phyloP scores from a whole-genome alignment of 306 rosid genomes.

The Lablab purpureus region DNA sequence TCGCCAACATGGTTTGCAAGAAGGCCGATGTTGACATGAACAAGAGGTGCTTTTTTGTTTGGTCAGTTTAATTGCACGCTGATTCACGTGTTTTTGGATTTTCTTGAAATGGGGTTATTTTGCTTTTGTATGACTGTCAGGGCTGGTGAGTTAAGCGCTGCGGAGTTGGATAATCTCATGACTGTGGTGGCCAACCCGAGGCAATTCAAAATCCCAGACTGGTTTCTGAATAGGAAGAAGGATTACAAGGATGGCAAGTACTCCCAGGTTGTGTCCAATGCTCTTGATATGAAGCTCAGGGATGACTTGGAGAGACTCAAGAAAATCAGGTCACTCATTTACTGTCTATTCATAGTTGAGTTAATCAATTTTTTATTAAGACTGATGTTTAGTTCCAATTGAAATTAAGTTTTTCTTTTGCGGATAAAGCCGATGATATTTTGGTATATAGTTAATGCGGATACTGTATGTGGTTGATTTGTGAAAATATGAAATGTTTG shows the following conservation, averaged over 20 bases:
- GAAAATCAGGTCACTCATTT: slow-evolving; percentile 54
- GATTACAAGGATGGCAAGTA: slow-evolving; percentile 66
- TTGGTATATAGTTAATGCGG: neutral
- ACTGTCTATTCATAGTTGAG: neutral
- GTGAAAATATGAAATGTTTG: neutral
- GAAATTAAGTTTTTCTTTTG: neutral
- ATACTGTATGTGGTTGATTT: neutral
- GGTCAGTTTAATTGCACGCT: neutral
- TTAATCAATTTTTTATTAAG: neutral
- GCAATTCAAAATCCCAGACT: slow-evolving; percentile 63
- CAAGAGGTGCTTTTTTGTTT: slow-evolving; percentile 49
- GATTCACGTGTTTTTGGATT: neutral
- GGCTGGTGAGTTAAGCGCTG: slow-evolving; percentile 66
- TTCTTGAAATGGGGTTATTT: slow-evolving; percentile 1
- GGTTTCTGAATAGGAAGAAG: slow-evolving; percentile 67
- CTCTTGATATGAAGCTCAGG: slow-evolving; percentile 60
- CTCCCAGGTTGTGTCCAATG: slow-evolving; percentile 62
- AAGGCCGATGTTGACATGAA: slow-evolving; percentile 67
- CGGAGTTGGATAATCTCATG: slow-evolving; percentile 63
- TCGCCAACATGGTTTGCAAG: slow-evolving; percentile 59
- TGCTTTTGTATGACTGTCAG: slow-evolving; percentile 16
- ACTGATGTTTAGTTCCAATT: neutral
- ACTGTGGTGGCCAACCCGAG: slow-evolving; percentile 59
- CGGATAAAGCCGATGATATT: neutral
- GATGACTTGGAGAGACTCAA: slow-evolving; percentile 67